Conservation (phyloP, 2,329 filamentous ascomycete genomes). For the Plectosphaerella sp. region DNA sequence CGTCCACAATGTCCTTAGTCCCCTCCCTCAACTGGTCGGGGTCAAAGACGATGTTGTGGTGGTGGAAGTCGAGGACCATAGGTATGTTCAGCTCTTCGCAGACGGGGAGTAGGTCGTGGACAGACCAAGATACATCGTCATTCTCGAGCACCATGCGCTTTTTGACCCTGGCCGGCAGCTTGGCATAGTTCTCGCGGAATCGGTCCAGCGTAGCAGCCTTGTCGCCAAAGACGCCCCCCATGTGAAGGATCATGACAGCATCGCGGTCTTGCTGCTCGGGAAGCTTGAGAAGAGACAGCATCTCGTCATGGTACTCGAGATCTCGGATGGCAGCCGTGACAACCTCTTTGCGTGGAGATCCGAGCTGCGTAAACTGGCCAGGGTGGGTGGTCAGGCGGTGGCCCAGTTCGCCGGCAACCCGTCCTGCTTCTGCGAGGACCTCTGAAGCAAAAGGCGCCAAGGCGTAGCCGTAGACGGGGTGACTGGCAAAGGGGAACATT, state of each 20-base stretch:
- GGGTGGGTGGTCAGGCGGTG: conserved; percentile 89
- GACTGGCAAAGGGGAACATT: conserved; percentile 95
- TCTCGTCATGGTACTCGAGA: conserved; percentile 81
- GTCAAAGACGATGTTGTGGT: conserved; percentile 93
- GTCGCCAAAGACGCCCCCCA: conserved; percentile 88
- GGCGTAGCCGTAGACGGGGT: conserved; percentile 80
- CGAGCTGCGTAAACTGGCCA: conserved; percentile 88
- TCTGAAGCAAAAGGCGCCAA: conserved; percentile 79
- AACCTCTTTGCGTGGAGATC: conserved; percentile 74
- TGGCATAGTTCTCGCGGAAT: conserved; percentile 71
- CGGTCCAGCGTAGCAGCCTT: conserved; percentile 74
- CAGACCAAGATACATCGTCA: conserved; percentile 88
- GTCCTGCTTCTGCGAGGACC: conserved; percentile 70
- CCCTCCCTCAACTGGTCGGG: conserved; percentile 69
- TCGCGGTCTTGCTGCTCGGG: conserved; percentile 76
- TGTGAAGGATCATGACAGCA: conserved; percentile 90
- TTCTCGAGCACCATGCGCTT: conserved; percentile 85
- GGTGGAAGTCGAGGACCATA: conserved; percentile 86
- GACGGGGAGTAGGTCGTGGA: conserved; percentile 83
- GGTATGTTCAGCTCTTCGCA: conserved; percentile 96
- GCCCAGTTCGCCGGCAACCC: conserved; percentile 69
- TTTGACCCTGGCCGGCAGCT: conserved; percentile 66
- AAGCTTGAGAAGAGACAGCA: conserved; percentile 72
- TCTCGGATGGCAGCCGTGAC: conserved; percentile 75
- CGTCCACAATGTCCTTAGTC: conserved; percentile 69